Base-by-base conservation (phyloP, 805 yeast genomes). In the Myxozyma monticola region DNA sequence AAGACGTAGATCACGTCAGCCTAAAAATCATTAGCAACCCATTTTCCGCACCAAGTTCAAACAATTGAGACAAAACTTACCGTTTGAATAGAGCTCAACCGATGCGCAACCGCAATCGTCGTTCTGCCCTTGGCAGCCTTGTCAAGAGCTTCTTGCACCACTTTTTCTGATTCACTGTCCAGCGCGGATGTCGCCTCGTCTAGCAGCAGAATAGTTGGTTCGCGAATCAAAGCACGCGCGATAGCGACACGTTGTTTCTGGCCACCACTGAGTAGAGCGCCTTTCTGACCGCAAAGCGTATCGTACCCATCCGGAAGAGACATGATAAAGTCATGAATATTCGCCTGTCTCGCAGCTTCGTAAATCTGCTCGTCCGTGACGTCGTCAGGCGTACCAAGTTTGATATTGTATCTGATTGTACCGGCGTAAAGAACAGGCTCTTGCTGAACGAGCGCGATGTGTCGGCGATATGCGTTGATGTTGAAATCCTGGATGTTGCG, bases 31-130 rank as follows among this genome's bases (percentile, higher is more conserved):
- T n/a, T n/a, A n/a, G n/a, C n/a, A n/a, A n/a, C n/a, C n/a, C n/a
- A n/a, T n/a, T n/a, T n/a, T n/a, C n/a, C n/a, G n/a, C n/a, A 33
- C 37, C 37, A 33, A 6, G 7, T 33, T 33, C 37, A 33, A 33
- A 33, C 15, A 33, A 12, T 12, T 33, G n/a, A 33, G 37, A 33
- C 15, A 6, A 12, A 12, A 33, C 15, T 18, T 0, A 88, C 76
- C 49, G 74, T 72, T 40, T 71, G 65, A 53, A 81, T 81, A 0
- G 85, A 80, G 58, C 76, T 77, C 68, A 85, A 71, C 62, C 91
- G 71, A 65, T 84, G 91, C 9, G 90, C 90, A 67, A 84, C 82
- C 62, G 89, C 84, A 56, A 84, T 68, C 36, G 84, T 80, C 2
- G 90, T 84, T 60, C 89, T 79, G 22, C 79, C 70, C 8, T 67